These are phyloP conservation scores for Halenospora varia DNA, from an alignment of 495 filamentous ascomycete genomes.

Conservation along the genomic window DNA sequence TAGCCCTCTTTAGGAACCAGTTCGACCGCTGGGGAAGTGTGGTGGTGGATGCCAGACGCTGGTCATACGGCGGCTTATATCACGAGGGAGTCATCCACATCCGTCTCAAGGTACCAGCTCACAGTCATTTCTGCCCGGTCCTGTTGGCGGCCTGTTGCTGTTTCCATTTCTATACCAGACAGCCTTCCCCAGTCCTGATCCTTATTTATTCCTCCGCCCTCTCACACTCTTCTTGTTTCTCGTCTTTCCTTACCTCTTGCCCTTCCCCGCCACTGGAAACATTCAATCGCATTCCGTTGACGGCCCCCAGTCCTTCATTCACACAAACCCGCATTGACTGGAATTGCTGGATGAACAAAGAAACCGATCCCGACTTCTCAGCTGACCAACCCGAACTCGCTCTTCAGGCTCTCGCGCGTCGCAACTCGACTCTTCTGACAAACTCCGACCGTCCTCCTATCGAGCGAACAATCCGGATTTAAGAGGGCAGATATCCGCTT, in stretches of 20 bases:
- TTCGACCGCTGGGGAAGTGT: background rate
- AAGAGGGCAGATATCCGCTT: slow-evolving; percentile 17
- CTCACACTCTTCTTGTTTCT: slow-evolving; percentile 24
- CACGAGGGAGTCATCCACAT: slow-evolving; percentile 22
- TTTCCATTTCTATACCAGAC: background rate
- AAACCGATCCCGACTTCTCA: slow-evolving; percentile 18
- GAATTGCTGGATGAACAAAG: slow-evolving; percentile 20
- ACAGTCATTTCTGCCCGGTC: slow-evolving; percentile 3
- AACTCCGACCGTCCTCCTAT: slow-evolving; percentile 4
- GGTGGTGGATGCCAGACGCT: background rate
- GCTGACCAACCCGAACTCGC: slow-evolving; percentile 14
- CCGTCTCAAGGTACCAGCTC: slow-evolving; percentile 11
- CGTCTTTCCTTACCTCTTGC: slow-evolving; percentile 1
- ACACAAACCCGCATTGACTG: slow-evolving; percentile 23
- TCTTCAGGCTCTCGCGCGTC: background rate
- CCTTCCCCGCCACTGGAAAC: background rate
- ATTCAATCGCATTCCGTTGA: slow-evolving; percentile 7
- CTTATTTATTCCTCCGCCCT: slow-evolving; percentile 18
- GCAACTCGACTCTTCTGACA: slow-evolving; percentile 4
- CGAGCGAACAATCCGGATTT: slow-evolving; percentile 16
- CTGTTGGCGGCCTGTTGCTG: background rate
- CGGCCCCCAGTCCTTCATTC: slow-evolving; percentile 4
- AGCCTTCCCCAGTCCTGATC: background rate
- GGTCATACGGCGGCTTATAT: slow-evolving; percentile 25
- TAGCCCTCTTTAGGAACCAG: background rate